Base-by-base conservation (phyloP, 345 rosid species). In the Eucalyptus sp. region DNA sequence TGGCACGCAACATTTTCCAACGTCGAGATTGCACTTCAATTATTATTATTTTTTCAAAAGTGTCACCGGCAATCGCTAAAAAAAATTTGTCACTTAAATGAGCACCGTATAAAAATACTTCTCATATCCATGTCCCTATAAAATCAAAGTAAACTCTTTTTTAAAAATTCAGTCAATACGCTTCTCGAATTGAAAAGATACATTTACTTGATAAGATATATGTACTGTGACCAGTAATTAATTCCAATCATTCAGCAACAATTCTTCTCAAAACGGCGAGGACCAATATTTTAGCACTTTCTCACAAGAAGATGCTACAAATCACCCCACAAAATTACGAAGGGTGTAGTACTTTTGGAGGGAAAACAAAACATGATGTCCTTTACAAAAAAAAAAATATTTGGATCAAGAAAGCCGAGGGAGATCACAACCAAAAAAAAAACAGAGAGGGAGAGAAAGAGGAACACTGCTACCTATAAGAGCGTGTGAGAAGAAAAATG, bases 361-460 rank as follows among this genome's bases (percentile, higher is more conserved):
- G 58, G 58, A 62, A 62, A 62, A 29, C 31, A 29, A n/a, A 29
- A 7, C 71, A 62, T 13, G 71, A 3, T 62, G 71, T 62, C 33
- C 17, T 62, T 62, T 8, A 52, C 10, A 52, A 3, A 17, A 2
- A 50, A 13, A 41, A 3, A 51, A 1, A 18, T 3, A 52, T 8
- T 3, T 52, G 58, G 25, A 52, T 52, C 25, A 52, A 52, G 58
- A 52, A 20, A 62, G 33, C 33, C 68, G 31, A 62, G 68, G 33
- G 33, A 62, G 31, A 60, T 52, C 10, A 52, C 58, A 52, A 5
- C 25, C 41, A 41, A 41, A 41, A 41, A 41, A 4, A 2, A 51
- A 6, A 7, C 3, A 17, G 2, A 3, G 2, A 18, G 0, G 18
- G 10, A 52, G 25, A 52, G 25, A 52, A 0, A 52, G 58, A 52